Conservation (phyloP, 768 basidiomycete species). For the Agaricus blazei region DNA sequence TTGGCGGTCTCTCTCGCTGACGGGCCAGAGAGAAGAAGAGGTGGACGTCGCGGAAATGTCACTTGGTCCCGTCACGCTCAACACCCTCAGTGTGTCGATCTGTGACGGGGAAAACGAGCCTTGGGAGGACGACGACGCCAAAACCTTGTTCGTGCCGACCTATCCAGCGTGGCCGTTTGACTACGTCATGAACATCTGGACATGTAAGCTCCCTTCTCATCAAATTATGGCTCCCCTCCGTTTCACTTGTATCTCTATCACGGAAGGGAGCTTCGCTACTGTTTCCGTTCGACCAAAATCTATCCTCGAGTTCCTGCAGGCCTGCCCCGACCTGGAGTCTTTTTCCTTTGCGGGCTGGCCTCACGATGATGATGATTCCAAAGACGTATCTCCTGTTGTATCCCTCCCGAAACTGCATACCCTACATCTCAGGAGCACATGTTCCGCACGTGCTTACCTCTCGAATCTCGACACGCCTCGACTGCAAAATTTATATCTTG, state of each 20-base stretch:
- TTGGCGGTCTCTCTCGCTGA: slow-evolving; percentile 50
- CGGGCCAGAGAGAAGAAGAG: slow-evolving; percentile 34
- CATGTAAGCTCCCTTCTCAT: slow-evolving; percentile 45
- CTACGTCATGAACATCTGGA: slow-evolving; percentile 42
- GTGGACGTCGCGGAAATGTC: slow-evolving; percentile 21
- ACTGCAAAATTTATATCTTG: slow-evolving; percentile 56
- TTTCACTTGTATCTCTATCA: slow-evolving; percentile 54
- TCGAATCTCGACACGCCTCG: slow-evolving; percentile 59
- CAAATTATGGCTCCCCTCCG: slow-evolving; percentile 39
- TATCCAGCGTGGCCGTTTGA: slow-evolving; percentile 20
- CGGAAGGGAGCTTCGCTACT: slow-evolving; percentile 36
- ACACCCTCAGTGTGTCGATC: slow-evolving; percentile 33
- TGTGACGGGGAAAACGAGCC: slow-evolving; percentile 29
- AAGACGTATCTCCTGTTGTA: slow-evolving; percentile 33
- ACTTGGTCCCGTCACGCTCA: slow-evolving; percentile 21
- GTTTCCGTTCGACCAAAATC: slow-evolving; percentile 39
- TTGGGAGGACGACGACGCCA: slow-evolving; percentile 22
- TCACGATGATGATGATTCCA: slow-evolving; percentile 27
- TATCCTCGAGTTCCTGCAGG: slow-evolving; percentile 55
- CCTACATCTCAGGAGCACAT: slow-evolving; percentile 53
- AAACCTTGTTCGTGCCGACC: slow-evolving; percentile 29
- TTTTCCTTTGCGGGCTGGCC: slow-evolving; percentile 54
- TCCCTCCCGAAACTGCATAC: slow-evolving; percentile 54
- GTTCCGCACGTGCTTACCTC: slow-evolving; percentile 59
- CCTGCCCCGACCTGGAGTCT: slow-evolving; percentile 56